Evolutionary conservation across 2,329 filamentous ascomycete genomes (phyloP).

Genomic region (Rosellinia necatrix): DNA sequence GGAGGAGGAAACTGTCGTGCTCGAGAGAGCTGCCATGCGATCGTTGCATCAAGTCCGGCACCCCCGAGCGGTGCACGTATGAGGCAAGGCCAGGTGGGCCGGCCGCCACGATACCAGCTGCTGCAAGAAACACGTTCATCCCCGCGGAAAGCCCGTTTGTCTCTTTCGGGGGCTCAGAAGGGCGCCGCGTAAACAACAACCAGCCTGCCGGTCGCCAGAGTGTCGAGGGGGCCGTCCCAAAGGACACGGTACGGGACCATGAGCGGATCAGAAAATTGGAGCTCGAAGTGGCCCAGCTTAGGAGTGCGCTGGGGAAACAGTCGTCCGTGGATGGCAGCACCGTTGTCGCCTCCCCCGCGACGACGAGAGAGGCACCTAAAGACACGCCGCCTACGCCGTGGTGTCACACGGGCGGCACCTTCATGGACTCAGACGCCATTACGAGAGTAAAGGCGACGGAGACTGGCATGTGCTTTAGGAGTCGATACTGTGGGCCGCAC

Average conservation of each 20-base stretch:
- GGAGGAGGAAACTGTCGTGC: conserved; percentile 64
- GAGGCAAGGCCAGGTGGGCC: conserved; percentile 51
- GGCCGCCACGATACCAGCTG: conserved; percentile 32
- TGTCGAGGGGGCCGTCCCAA: conserved; percentile 42
- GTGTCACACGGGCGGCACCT: conserved; percentile 37
- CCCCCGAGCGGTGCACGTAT: conserved; percentile 63
- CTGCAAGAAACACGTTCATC: conserved; percentile 52
- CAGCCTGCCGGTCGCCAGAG: conserved; percentile 45
- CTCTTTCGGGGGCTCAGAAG: conserved; percentile 45
- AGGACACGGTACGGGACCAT: conserved; percentile 53
- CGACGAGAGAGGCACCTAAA: conserved; percentile 49
- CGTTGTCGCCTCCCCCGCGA: conserved; percentile 51
- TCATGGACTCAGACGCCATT: conserved; percentile 36
- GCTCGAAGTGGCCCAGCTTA: conserved; percentile 62
- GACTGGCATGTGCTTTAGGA: conserved; percentile 63
- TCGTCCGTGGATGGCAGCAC: conserved; percentile 57
- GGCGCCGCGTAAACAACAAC: conserved; percentile 28
- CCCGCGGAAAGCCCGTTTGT: conserved; percentile 51
- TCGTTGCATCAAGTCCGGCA: conserved; percentile 65
- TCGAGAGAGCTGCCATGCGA: conserved; percentile 66
- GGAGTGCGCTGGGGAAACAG: conserved; percentile 54
- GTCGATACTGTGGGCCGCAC: conserved; percentile 63
- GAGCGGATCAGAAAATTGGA: conserved; percentile 64
- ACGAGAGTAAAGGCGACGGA: conserved; percentile 40
- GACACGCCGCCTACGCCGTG: conserved; percentile 42